These are phyloP conservation scores for Fusarium nisikadoi DNA, from an alignment of 2,329 filamentous ascomycete genomes.

Conservation along the genomic window DNA sequence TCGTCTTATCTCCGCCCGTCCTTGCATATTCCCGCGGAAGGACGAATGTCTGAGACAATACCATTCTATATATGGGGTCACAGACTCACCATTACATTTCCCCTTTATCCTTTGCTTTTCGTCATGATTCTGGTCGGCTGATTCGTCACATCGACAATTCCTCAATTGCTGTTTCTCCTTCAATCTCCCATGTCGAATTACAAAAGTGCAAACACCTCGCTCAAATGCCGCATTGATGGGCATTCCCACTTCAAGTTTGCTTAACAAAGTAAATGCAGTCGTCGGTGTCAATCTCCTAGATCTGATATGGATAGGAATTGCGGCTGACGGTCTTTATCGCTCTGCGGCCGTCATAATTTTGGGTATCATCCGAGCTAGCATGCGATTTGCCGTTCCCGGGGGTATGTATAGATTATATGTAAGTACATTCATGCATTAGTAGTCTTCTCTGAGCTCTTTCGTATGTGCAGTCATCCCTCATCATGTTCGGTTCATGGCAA, in stretches of 20 bases:
- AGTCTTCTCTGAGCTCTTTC: conserved; percentile 3
- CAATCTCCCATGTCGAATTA: conserved; percentile 2
- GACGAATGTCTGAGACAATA: conserved; percentile 8
- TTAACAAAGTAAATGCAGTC: conserved; percentile 33
- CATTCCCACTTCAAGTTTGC: conserved; percentile 2
- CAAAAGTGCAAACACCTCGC: conserved; percentile 29
- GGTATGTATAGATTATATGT: conserved; percentile 23
- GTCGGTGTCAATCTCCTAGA: conserved; percentile 4
- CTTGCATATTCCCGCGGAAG: conserved; percentile 9
- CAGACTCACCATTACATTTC: conserved; percentile 19
- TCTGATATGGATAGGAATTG: not conserved
- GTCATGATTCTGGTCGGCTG: not conserved
- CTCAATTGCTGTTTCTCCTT: not conserved
- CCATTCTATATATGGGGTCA: conserved; percentile 17
- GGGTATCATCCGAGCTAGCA: not conserved
- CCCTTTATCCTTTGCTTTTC: not conserved
- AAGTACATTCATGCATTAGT: conserved; percentile 15
- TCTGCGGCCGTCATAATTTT: not conserved
- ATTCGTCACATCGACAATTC: not conserved
- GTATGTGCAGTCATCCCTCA: not conserved
- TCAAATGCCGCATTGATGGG: conserved; percentile 9
- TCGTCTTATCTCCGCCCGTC: conserved; percentile 1
- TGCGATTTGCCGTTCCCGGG: not conserved
- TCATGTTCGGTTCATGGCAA: conserved; percentile 68
- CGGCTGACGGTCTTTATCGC: conserved; percentile 4